phyloP scores from a whole-genome alignment of 495 filamentous ascomycete genomes.

The Lasiosphaeriaceae sp. region DNA sequence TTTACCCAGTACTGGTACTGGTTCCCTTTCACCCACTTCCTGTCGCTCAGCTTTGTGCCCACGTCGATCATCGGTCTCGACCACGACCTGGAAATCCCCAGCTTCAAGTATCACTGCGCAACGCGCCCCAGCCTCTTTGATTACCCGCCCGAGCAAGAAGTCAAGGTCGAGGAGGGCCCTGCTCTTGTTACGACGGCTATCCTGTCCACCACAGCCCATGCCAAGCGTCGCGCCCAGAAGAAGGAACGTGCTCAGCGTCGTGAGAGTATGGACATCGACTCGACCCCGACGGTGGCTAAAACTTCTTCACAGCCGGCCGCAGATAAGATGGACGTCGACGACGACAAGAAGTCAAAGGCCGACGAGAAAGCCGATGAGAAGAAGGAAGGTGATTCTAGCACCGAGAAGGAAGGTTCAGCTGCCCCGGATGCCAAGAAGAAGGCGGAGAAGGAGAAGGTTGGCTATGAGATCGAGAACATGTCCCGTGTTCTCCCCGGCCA shows the following conservation, averaged over 20 bases:
- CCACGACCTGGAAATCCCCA: constrained; percentile 88
- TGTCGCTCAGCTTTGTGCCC: constrained; percentile 88
- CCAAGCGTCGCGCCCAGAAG: constrained; percentile 85
- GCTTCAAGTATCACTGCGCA: constrained; percentile 92
- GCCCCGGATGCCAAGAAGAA: constrained; percentile 66
- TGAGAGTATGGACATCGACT: constrained; percentile 87
- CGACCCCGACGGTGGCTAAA: constrained; percentile 69
- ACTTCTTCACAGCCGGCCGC: constrained; percentile 52
- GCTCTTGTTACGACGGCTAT: constrained; percentile 95
- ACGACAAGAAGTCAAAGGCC: constrained; percentile 56
- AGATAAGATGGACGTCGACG: constrained; percentile 91
- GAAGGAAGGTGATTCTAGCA: constrained; percentile 46
- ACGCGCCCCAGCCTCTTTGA: constrained; percentile 94
- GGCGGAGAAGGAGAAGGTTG: constrained; percentile 91
- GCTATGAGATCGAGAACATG: constrained; percentile 96
- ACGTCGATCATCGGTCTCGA: constrained; percentile 94
- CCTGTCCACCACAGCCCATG: constrained; percentile 93
- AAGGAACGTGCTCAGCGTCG: constrained; percentile 65
- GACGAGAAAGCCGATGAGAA: constrained; percentile 57
- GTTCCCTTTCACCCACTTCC: constrained; percentile 98
- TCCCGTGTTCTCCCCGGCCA: constrained; percentile 88
- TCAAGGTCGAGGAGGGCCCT: constrained; percentile 87
- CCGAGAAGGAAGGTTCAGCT: constrained; percentile 55
- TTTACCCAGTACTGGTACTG: constrained; percentile 99
- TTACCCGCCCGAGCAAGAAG: constrained; percentile 93